These are phyloP conservation scores for Crithidia bombi DNA, from an alignment of 208 protist species.

Conservation along the genomic window DNA sequence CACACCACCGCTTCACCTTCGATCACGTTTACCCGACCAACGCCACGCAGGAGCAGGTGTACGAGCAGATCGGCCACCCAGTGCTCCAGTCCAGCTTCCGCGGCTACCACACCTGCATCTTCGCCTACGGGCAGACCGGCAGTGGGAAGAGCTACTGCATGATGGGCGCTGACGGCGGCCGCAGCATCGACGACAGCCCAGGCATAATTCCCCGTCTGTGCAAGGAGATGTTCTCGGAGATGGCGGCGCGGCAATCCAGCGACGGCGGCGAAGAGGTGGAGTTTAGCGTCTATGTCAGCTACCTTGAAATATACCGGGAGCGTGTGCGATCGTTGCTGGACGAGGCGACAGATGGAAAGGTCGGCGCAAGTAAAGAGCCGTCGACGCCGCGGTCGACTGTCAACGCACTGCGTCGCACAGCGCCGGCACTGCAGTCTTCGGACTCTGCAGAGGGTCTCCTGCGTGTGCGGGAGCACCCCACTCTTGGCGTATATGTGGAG, in stretches of 20 bases:
- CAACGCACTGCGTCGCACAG: conserved; percentile 18
- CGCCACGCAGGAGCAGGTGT: conserved; percentile 79
- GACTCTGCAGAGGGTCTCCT: conserved; percentile 40
- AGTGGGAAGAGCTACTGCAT: conserved; percentile 91
- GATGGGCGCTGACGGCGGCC: conserved; percentile 81
- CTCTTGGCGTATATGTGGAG: conserved; percentile 81
- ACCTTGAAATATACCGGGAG: conserved; percentile 93
- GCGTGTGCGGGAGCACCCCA: conserved; percentile 78
- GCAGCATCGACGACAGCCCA: conserved; percentile 50
- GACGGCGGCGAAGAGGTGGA: conserved; percentile 47
- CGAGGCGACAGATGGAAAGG: conserved; percentile 23
- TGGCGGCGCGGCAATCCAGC: conserved; percentile 26
- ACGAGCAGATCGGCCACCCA: conserved; percentile 84
- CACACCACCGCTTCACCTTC: conserved; percentile 72
- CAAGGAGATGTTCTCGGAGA: conserved; percentile 70
- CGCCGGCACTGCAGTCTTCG: not conserved
- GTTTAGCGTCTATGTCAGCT: conserved; percentile 81
- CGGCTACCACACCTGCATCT: conserved; percentile 92
- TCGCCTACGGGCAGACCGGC: conserved; percentile 93
- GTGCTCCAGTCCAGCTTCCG: conserved; percentile 87
- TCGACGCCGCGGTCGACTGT: conserved; percentile 10
- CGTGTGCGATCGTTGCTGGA: conserved; percentile 82
- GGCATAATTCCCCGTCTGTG: conserved; percentile 89
- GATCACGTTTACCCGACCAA: conserved; percentile 70
- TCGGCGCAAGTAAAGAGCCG: not conserved